Conservation (phyloP, 208 protist species). For the Zelonia costaricensis region DNA sequence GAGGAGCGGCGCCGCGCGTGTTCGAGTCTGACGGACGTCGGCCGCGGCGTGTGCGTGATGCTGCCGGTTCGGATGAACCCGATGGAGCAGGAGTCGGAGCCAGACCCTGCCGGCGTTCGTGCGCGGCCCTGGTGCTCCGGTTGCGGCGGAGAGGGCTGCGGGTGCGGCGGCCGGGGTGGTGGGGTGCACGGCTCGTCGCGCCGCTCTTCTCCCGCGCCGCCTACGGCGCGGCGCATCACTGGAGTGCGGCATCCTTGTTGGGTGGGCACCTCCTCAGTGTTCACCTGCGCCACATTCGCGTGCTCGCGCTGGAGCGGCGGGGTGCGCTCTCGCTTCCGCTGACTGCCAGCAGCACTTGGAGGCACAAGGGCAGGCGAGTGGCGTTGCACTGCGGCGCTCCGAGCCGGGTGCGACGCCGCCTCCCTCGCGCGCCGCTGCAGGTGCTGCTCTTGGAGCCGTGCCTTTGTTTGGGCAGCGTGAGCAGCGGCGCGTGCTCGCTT, state of each 20-base stretch:
- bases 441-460: neutral
- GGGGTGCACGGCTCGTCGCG: conserved; percentile 15
- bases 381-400: neutral
- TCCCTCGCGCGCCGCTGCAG: neutral
- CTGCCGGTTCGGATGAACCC: neutral
- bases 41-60: too few relatives aligned
- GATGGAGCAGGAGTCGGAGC: neutral
- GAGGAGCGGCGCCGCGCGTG: conserved; percentile 5
- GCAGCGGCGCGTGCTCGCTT: neutral
- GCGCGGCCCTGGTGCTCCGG: neutral
- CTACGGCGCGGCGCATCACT: conserved; percentile 4
- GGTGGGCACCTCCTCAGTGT: too few relatives aligned
- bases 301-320: neutral
- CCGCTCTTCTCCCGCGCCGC: conserved; percentile 9
- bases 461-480: conserved; percentile 1
- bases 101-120: neutral
- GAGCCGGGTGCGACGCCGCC: neutral
- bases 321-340: neutral
- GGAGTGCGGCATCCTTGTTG: conserved; percentile 15
- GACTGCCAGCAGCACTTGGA: too few relatives aligned
- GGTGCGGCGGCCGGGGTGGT: conserved; percentile 3
- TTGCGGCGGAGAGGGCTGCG: neutral
- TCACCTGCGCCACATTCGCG: neutral
- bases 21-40: too few relatives aligned
- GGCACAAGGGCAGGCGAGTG: neutral